Base-by-base conservation (phyloP, 2,329 filamentous ascomycete species). In the Xylaria sp. region DNA sequence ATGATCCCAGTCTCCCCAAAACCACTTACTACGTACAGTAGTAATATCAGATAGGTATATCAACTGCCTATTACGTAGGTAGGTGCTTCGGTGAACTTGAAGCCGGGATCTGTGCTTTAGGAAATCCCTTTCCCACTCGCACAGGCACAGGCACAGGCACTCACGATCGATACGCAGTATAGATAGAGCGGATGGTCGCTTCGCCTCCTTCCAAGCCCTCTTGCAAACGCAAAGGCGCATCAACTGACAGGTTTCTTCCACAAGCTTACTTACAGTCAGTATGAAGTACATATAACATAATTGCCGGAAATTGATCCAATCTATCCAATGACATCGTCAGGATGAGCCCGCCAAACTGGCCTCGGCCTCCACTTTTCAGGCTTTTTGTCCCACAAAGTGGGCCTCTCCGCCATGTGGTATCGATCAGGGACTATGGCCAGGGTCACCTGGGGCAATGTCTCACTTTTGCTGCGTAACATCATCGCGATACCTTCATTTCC, bases 331-430 rank as follows among this genome's bases (percentile, higher is more conserved):
- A 68, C 6, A 43, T 34, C 1, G 23, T 46, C 13, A 56, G 30
- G 45, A 52, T 46, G 23, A 48, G 36, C 45, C 50, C 62, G 58
- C 53, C 59, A 13, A 56, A 39, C 39, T 50, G 58, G 63, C 58
- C 25, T 62, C 25, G 66, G 66, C 66, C 66, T 56, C 62, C 62
- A 65, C 61, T 25, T 46, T 61, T 65, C 50, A 65, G 57, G 52
- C 57, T 43, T 46, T 46, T 67, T n/a, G 10, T 36, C 61, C 56
- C 61, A n/a, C 34, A 34, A n/a, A 30, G 62, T 50, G 62, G 58
- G 45, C 57, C n/a, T 36, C 34, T 36, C 52, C 60, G 61, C 66
- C 66, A 68, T 68, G 66, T 68, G 66, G 66, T 46, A 53, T 13
- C 30, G 60, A 61, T 67, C 61, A 55, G 48, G 64, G 48, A 46